These are phyloP conservation scores for Amanita subjunquillea DNA, from an alignment of 768 basidiomycete species.

Conservation along the genomic window DNA sequence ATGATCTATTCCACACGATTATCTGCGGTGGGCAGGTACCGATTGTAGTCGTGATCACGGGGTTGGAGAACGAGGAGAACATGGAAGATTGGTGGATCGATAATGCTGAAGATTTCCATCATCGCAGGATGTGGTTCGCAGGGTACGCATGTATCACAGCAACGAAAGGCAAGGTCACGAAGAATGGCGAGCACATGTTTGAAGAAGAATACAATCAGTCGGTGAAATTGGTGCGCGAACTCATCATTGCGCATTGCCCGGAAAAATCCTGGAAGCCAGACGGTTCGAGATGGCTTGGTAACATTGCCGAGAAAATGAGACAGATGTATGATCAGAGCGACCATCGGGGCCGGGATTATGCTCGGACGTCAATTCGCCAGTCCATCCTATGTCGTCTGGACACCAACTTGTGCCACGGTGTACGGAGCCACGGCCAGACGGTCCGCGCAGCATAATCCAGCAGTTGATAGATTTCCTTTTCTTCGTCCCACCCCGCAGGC, in stretches of 20 bases:
- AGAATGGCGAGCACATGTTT: slow-evolving; percentile 10
- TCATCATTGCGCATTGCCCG: slow-evolving; percentile 4
- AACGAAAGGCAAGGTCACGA: slow-evolving; percentile 10
- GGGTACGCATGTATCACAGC: slow-evolving; percentile 23
- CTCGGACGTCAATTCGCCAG: not conserved
- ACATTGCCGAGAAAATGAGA: not conserved
- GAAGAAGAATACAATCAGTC: slow-evolving; percentile 15
- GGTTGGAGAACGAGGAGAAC: slow-evolving; percentile 26
- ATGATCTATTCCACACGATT: slow-evolving; percentile 25
- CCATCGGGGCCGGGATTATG: not conserved
- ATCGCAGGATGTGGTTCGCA: slow-evolving; percentile 20
- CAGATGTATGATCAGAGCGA: not conserved
- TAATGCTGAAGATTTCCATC: slow-evolving; percentile 18
- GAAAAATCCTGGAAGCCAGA: not conserved
- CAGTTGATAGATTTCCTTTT: no score
- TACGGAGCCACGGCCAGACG: no score
- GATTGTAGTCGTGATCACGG: slow-evolving; percentile 25
- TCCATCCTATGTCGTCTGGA: no score
- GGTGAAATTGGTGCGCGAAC: slow-evolving; percentile 2
- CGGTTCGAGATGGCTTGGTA: not conserved
- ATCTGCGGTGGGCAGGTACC: slow-evolving; percentile 25
- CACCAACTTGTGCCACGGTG: no score
- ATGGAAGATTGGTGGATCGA: slow-evolving; percentile 28
- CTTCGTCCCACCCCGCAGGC: no score
- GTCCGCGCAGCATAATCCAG: no score